A percentile compares a stretch with the other conserved stretches of the same genome.
Conservation (phyloP, 78 protist species). For the Planoprotostelium fungivorum region DNA sequence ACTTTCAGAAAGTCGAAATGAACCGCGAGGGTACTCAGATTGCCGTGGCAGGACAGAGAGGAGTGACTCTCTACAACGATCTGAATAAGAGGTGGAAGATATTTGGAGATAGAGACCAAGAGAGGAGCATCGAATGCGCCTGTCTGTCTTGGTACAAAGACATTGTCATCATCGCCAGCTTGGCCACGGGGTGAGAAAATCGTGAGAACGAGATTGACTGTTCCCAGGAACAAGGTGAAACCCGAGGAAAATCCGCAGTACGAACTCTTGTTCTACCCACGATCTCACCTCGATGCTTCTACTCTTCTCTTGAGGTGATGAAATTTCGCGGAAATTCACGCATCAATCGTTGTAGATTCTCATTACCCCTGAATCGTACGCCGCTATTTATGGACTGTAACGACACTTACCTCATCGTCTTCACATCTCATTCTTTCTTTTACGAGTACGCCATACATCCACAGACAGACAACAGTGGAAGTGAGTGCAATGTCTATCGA, state of each 20-base stretch:
- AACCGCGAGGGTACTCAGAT: conserved; percentile 35
- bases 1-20: conserved; percentile 20
- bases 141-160: conserved; percentile 54
- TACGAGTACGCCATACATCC: conserved; percentile 26
- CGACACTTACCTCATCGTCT: conserved; percentile 36
- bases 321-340: not conserved
- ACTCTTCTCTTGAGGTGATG: conserved; percentile 1
- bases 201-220: too few species aligned
- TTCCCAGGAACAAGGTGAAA: not conserved
- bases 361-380: conserved; percentile 20
- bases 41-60: conserved; percentile 56
- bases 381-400: conserved; percentile 58
- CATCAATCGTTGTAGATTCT: not conserved
- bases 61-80: conserved; percentile 48
- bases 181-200: not conserved
- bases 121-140: conserved; percentile 28
- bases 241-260: not conserved
- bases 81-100: conserved; percentile 59
- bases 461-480: not conserved
- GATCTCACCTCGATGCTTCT: conserved; percentile 24
- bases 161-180: conserved; percentile 2
- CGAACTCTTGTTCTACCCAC: conserved; percentile 45
- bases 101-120: conserved; percentile 69
- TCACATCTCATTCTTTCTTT: conserved; percentile 45
- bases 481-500: conserved; percentile 39